phyloP scores from a whole-genome alignment of 495 filamentous ascomycete species.

The Diplogelasinospora grovesii region DNA sequence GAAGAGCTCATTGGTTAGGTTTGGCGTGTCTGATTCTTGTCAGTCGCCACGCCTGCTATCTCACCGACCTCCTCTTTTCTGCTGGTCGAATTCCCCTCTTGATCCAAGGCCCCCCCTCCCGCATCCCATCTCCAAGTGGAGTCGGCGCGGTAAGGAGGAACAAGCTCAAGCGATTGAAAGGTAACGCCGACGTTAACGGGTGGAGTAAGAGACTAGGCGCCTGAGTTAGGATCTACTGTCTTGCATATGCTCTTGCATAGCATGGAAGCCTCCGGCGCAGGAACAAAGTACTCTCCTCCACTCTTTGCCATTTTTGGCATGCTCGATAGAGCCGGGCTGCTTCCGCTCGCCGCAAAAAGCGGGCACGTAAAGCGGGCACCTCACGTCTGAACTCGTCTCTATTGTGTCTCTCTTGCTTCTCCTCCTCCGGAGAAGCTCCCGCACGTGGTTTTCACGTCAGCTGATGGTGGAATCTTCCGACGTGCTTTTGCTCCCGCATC shows the following conservation, averaged over 20 bases:
- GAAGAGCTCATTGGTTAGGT: conserved; percentile 6
- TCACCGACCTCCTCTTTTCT: conserved; percentile 5
- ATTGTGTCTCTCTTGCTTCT: not conserved
- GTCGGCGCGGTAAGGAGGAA: conserved; percentile 5
- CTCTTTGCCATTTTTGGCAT: conserved; percentile 19
- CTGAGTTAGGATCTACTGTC: conserved; percentile 10
- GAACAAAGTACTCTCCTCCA: conserved; percentile 10
- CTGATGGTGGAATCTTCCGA: not conserved
- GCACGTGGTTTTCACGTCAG: not conserved
- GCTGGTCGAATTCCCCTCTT: conserved; percentile 5
- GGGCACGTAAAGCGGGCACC: not conserved
- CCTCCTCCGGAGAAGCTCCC: not conserved
- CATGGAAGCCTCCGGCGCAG: conserved; percentile 18
- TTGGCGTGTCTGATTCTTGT: conserved; percentile 1
- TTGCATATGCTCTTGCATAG: conserved; percentile 13
- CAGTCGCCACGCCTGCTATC: not conserved
- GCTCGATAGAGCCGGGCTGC: conserved; percentile 11
- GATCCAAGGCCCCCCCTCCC: conserved; percentile 15
- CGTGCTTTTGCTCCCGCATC: conserved; percentile 1
- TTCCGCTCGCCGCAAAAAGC: conserved; percentile 15
- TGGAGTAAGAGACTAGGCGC: conserved; percentile 7
- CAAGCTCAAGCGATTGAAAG: no score
- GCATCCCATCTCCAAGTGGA: not conserved
- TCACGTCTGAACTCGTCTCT: not conserved
- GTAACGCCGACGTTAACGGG: no score